Base-by-base conservation (phyloP, 2,329 filamentous ascomycete genomes). In the Penicillium sclerotiorum region DNA sequence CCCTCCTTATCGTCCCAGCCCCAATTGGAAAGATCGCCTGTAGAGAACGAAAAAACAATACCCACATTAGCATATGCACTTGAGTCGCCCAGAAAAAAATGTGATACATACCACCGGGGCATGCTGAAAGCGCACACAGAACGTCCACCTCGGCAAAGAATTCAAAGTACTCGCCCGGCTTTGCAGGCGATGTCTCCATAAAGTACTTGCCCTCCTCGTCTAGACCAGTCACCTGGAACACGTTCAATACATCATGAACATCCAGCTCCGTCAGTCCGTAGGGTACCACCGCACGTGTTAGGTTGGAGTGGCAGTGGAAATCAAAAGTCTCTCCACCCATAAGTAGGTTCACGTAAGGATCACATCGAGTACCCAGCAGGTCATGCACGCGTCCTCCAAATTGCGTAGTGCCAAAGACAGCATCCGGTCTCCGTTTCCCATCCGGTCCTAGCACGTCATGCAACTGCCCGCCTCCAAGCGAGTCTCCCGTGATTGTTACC, bases 221-320 rank as follows among this genome's bases (percentile, higher is more conserved):
- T 39, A 94, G 66, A 0, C 89, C 89, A 0, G 90, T 94, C 6
- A 92, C 88, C 68, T 95, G 90, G 65, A 95, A 94, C 3, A 95
- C 77, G 63, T 95, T 95, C 46, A 95, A 78, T 0, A 95, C 89
- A 66, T 95, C 89, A 62, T 95, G 90, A 1, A 94, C 83, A 64
- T 94, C 89, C 23, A 77, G 75, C 70, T 94, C 90, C 5, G 76
- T 79, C 35, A 94, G 68, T 0, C 88, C 88, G 53, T 78, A 85
- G 0, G 86, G 85, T 1, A 85, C 54, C 2, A 94, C 82, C 0
- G 90, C 87, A 4, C 90, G 82, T 1, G 83, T 84, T 9, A 95
- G 79, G 67, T 95, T 95, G 1, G 86, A 90, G 64, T 93, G 89
- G 68, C 90, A 95, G 67, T 94, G 89, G 68, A 82, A 93, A 67